A percentile compares a stretch with the other conserved stretches of the same genome.
phyloP scores from a whole-genome alignment of 2,329 filamentous ascomycete genomes.

The Ambrosiella xylebori region DNA sequence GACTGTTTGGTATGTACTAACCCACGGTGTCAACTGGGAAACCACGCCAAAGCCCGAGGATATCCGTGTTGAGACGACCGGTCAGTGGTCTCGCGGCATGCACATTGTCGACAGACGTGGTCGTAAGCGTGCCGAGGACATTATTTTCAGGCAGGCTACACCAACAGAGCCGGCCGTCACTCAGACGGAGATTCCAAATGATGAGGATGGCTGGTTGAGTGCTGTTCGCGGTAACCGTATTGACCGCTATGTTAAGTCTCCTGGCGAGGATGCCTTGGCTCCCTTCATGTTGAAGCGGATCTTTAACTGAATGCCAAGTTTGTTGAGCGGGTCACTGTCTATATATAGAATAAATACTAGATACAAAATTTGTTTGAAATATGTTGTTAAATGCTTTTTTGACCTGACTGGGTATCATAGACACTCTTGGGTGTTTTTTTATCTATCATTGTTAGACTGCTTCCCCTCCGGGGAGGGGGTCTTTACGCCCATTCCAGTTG shows the following conservation, averaged over 20 bases:
- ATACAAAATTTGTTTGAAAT: not conserved
- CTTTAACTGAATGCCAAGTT: conserved; percentile 29
- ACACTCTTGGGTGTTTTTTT: not conserved
- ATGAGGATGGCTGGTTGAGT: conserved; percentile 63
- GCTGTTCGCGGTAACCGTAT: conserved; percentile 60
- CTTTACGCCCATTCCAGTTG: no score
- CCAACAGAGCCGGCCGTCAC: conserved; percentile 24
- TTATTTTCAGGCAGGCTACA: conserved; percentile 23
- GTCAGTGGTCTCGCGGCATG: conserved; percentile 91
- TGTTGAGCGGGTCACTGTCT: no score
- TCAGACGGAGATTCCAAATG: conserved; percentile 42
- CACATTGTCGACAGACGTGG: conserved; percentile 65
- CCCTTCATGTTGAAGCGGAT: conserved; percentile 46
- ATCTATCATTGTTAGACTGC: not conserved
- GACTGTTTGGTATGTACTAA: conserved; percentile 63
- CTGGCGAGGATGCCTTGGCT: conserved; percentile 51
- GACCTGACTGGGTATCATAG: not conserved
- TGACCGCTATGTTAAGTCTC: conserved; percentile 51
- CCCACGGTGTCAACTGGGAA: conserved; percentile 40
- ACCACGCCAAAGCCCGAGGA: conserved; percentile 49
- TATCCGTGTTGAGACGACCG: conserved; percentile 71
- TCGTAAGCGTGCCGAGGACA: conserved; percentile 31
- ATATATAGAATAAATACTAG: no score
- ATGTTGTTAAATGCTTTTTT: not conserved
- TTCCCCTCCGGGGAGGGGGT: not conserved